Evolutionary conservation across 129 eudicot species (phyloP).

Genomic region (Artemisia annua): DNA sequence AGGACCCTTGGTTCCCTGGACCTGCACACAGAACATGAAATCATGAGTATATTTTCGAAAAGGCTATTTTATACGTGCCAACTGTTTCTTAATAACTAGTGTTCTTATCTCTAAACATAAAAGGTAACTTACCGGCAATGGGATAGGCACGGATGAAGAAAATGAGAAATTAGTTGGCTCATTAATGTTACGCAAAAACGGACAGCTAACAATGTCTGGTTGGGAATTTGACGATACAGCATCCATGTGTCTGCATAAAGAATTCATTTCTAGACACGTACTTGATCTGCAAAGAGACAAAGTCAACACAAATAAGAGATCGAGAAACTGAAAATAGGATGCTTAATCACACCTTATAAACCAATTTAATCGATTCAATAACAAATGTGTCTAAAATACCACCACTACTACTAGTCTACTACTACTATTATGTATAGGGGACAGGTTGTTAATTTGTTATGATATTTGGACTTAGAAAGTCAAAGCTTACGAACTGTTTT

Average conservation of each 20-base stretch:
- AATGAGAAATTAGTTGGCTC: slow-evolving; percentile 95
- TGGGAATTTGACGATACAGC: slow-evolving; percentile 51
- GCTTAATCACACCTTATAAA: slow-evolving; percentile 1
- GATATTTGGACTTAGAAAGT: slow-evolving; percentile 5
- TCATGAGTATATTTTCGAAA: slow-evolving; percentile 12
- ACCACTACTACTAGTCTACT: no score
- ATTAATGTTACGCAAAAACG: slow-evolving; percentile 84
- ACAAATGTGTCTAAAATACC: slow-evolving; percentile 1
- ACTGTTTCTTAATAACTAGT: background rate
- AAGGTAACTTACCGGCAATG: slow-evolving; percentile 64
- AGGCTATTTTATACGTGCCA: slow-evolving; percentile 3
- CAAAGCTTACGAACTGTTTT: background rate
- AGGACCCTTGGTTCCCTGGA: slow-evolving; percentile 79
- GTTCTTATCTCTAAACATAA: background rate
- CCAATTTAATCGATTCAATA: slow-evolving; percentile 2
- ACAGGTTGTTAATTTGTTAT: background rate
- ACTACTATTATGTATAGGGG: background rate
- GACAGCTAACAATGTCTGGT: slow-evolving; percentile 63
- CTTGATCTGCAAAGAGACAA: slow-evolving; percentile 34
- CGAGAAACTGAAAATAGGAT: slow-evolving; percentile 4
- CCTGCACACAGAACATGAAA: slow-evolving; percentile 38
- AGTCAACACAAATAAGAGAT: background rate
- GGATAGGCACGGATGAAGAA: slow-evolving; percentile 60
- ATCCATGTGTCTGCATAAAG: slow-evolving; percentile 41
- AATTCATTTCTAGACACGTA: slow-evolving; percentile 38